phyloP scores from a whole-genome alignment of 345 rosid genomes.

The Acer yangbiense region DNA sequence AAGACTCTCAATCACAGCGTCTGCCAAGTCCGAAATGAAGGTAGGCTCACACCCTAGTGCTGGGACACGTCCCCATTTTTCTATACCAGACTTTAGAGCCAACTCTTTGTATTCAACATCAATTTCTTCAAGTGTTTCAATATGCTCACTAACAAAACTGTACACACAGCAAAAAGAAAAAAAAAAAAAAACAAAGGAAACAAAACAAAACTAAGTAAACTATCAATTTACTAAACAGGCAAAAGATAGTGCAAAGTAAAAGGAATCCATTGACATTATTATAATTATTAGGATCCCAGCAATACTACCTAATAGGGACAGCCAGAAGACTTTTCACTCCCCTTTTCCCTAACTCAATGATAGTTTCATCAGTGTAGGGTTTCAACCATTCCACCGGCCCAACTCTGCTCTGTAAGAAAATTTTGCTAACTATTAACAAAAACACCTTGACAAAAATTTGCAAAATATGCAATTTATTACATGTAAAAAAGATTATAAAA shows the following conservation, averaged over 20 bases:
- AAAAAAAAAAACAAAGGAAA: neutral
- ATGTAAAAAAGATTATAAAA: neutral
- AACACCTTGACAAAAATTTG: neutral
- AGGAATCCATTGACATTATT: neutral
- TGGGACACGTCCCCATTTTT: slow-evolving; percentile 98
- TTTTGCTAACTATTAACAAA: slow-evolving; percentile 27
- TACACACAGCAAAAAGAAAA: neutral
- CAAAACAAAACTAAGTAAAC: neutral
- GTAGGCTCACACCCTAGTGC: slow-evolving; percentile 91
- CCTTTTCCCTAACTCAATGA: slow-evolving; percentile 80
- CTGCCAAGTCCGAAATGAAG: slow-evolving; percentile 96
- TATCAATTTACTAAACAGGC: slow-evolving; percentile 10
- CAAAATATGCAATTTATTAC: neutral
- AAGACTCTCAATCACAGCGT: slow-evolving; percentile 95
- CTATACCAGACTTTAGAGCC: slow-evolving; percentile 87
- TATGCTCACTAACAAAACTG: slow-evolving; percentile 98
- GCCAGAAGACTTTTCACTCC: slow-evolving; percentile 89
- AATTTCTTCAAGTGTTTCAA: slow-evolving; percentile 97
- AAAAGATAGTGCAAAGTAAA: slow-evolving; percentile 11
- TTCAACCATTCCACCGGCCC: slow-evolving; percentile 99
- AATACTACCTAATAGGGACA: slow-evolving; percentile 82
- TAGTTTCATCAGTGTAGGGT: slow-evolving; percentile 98
- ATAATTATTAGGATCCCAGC: neutral
- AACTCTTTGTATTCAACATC: slow-evolving; percentile 96
- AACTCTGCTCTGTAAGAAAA: slow-evolving; percentile 86